phyloP scores from a whole-genome alignment of 805 yeast species.

The Candida krabiensis region DNA sequence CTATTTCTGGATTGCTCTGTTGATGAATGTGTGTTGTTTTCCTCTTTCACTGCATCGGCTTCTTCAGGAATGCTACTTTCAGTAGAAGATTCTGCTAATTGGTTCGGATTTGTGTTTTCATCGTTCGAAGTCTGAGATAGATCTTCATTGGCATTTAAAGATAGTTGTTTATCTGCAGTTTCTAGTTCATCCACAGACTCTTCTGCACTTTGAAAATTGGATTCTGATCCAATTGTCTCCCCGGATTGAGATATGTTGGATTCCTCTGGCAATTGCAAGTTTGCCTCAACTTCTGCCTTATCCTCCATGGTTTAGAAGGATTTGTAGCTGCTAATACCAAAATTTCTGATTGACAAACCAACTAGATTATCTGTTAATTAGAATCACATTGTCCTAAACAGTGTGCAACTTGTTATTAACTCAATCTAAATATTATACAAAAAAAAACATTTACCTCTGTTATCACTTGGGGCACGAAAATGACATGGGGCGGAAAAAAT shows the following conservation, averaged over 20 bases:
- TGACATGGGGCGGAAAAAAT: too few relatives aligned
- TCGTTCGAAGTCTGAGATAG: neutral
- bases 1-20: too few relatives aligned
- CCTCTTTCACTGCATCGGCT: slow-evolving; percentile 12
- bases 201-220: slow-evolving; percentile 18
- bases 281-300: neutral
- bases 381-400: too few relatives aligned
- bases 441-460: too few relatives aligned
- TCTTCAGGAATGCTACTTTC: slow-evolving; percentile 9
- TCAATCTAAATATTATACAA: too few relatives aligned
- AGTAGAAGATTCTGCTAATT: neutral
- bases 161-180: slow-evolving; percentile 14
- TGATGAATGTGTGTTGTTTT: slow-evolving; percentile 5
- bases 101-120: neutral
- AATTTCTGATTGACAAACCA: too few relatives aligned
- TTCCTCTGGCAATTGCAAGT: slow-evolving; percentile 3
- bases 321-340: neutral
- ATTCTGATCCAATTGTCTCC: slow-evolving; percentile 7
- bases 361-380: too few relatives aligned
- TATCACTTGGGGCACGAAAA: too few relatives aligned
- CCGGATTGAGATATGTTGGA: slow-evolving; percentile 1
- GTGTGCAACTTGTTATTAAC: slow-evolving; percentile 6
- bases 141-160: slow-evolving; percentile 14
- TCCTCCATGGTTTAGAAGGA: slow-evolving; percentile 1
- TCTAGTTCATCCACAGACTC: slow-evolving; percentile 16